Base-by-base conservation (phyloP, 2,329 filamentous ascomycete genomes). In the Microcyclospora tardicrescens region DNA sequence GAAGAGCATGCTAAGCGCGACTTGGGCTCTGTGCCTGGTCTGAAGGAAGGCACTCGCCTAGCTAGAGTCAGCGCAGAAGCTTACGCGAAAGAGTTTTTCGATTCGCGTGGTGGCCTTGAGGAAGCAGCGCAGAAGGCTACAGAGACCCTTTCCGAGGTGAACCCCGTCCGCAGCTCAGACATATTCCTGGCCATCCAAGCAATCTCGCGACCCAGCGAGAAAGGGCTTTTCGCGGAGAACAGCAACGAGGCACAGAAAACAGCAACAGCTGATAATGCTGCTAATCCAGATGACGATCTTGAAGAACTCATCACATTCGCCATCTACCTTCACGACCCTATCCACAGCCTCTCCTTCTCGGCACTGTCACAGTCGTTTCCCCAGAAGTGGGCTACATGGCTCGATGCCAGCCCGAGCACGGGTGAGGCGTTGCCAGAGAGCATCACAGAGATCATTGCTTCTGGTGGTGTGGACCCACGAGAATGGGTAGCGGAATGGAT, bases 401-500 rank as follows among this genome's bases (percentile, higher is more conserved):
- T 98, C 6, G 89, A 98, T 58, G 81, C 83, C 10, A 71, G 80
- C 3, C 52, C 60, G 6, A 53, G 49, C 4, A 49, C 53, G 5
- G 29, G 36, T 11, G 56, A 71, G 33, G 35, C 59, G 56, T 61
- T 87, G 28, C 89, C 91, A 0, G 81, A 84, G 19, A 85, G 87
- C 55, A 95, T 98, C 52, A 72, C 75, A 15, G 83, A 89, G 48
- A 93, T 96, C 46, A 76, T 98, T 36, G 66, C 73, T 40, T 68
- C 63, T 37, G 77, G 77, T 12, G 77, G 76, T 9, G 84, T 96
- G 2, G 91, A 98, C 56, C 91, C 91, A 0, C 73, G 91, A 41
- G 91, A 98, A 61, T 98, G 91, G 91, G 84, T 94, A 29, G 82
- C 87, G 2, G 91, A 96, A 61, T 98, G 91, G 91, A 73, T 98